Percentiles rank a stretch among this genome's conserved stretches.
phyloP scores from a whole-genome alignment of 2,329 filamentous ascomycete species.

The Colletotrichum limetticola region DNA sequence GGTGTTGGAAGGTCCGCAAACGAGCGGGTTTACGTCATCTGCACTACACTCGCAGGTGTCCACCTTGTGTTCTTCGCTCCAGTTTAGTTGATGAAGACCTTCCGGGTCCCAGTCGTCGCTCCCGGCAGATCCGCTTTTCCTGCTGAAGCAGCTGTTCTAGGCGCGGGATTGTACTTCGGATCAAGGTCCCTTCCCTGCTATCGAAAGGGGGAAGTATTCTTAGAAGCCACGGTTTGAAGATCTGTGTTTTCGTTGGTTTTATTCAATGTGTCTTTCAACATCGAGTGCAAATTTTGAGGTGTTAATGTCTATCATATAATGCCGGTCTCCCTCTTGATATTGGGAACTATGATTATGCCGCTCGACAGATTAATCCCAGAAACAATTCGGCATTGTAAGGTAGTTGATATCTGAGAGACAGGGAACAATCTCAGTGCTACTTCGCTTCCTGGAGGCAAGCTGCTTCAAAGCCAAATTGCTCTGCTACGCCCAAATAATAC shows the following conservation, averaged over 20 bases:
- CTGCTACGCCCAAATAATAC: no score
- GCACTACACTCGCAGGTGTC: conserved; percentile 1
- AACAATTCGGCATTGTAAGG: no score
- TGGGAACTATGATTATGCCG: no score
- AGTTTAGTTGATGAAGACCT: conserved; percentile 26
- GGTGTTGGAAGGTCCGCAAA: conserved; percentile 30
- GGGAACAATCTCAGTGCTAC: no score
- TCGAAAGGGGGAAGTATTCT: neutral
- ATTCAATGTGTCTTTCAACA: no score
- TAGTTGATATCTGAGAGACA: no score
- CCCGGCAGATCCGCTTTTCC: conserved; percentile 26
- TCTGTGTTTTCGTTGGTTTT: neutral
- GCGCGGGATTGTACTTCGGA: neutral
- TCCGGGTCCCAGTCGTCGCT: conserved; percentile 10
- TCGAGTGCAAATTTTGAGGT: no score
- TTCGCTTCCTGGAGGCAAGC: no score
- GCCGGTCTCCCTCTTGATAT: no score
- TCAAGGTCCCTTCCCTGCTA: neutral
- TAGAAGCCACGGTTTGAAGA: neutral
- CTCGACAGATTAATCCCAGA: no score
- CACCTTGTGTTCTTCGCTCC: conserved; percentile 7
- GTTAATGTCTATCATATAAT: no score
- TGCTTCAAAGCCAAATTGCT: no score
- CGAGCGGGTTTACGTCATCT: conserved; percentile 28
- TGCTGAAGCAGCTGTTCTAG: neutral